Conservation (phyloP, 2,329 filamentous ascomycete genomes). For the Amylocarpus encephaloides region DNA sequence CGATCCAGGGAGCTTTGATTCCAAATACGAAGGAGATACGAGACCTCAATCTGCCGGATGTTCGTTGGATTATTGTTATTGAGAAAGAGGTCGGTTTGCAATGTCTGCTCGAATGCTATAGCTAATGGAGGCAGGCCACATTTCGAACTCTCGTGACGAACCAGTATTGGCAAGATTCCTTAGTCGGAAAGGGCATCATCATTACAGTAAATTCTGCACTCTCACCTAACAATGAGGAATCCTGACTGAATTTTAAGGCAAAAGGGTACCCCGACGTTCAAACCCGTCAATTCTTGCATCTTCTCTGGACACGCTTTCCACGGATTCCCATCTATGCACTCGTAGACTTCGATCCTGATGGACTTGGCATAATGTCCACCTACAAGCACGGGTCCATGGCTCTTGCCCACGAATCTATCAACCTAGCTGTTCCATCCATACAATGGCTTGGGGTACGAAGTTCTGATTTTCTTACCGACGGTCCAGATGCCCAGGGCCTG, state of each 20-base stretch:
- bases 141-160: conserved; percentile 61
- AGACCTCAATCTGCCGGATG: conserved; percentile 41
- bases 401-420: conserved; percentile 51
- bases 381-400: conserved; percentile 65
- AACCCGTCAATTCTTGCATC: conserved; percentile 58
- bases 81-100: conserved; percentile 62
- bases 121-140: conserved; percentile 50
- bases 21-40: conserved; percentile 47
- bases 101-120: conserved; percentile 17
- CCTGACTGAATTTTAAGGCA: conserved; percentile 43
- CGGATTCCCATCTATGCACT: conserved; percentile 54
- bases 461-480: conserved; percentile 19
- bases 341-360: conserved; percentile 72
- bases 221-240: neutral
- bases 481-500: conserved; percentile 2
- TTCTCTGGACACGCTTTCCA: conserved; percentile 42
- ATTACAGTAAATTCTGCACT: conserved; percentile 51
- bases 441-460: conserved; percentile 56
- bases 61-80: conserved; percentile 64
- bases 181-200: conserved; percentile 53
- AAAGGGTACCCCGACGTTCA: conserved; percentile 78
- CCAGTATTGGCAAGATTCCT: conserved; percentile 45
- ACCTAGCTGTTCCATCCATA: conserved; percentile 44
- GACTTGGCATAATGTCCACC: conserved; percentile 64
- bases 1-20: conserved; percentile 49